These are phyloP conservation scores for Blastosporella zonata DNA, from an alignment of 1,284 basidiomycete genomes.

Conservation along the genomic window DNA sequence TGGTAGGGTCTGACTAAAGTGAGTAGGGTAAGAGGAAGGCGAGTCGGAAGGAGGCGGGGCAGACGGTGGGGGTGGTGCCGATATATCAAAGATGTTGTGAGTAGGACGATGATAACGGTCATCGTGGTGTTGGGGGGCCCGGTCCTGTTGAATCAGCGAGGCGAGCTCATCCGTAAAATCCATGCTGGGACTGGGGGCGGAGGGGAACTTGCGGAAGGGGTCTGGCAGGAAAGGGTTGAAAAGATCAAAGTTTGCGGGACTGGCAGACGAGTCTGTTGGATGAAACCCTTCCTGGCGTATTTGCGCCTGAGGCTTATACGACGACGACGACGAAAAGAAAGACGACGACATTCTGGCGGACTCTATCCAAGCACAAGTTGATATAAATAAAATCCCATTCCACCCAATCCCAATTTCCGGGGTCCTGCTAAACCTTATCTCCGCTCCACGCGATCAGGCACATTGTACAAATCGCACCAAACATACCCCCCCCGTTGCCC, in stretches of 20 bases:
- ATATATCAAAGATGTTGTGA: conserved; percentile 74
- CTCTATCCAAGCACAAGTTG: not conserved
- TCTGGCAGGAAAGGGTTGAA: conserved; percentile 42
- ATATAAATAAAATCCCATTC: conserved; percentile 13
- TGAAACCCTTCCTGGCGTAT: conserved; percentile 64
- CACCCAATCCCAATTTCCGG: conserved; percentile 4
- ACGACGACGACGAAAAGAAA: conserved; percentile 23
- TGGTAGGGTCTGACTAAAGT: conserved; percentile 60
- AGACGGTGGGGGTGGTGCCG: conserved; percentile 25
- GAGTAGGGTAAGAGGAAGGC: conserved; percentile 24
- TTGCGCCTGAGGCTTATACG: conserved; percentile 28
- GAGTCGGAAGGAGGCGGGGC: conserved; percentile 16
- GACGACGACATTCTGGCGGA: conserved; percentile 20
- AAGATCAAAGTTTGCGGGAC: conserved; percentile 23
- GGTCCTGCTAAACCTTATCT: conserved; percentile 19
- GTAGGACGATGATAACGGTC: conserved; percentile 25
- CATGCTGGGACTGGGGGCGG: conserved; percentile 29
- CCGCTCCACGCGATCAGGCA: conserved; percentile 21
- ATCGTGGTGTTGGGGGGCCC: not conserved
- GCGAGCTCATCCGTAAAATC: conserved; percentile 67
- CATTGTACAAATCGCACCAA: conserved; percentile 3
- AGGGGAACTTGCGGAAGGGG: conserved; percentile 48
- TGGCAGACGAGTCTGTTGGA: conserved; percentile 25
- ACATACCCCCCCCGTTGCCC: not conserved
- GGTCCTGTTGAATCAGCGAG: conserved; percentile 42